A percentile compares a stretch with the other conserved stretches of the same genome.
phyloP scores from a whole-genome alignment of 768 basidiomycete genomes.

The Lyophyllum shimeji region DNA sequence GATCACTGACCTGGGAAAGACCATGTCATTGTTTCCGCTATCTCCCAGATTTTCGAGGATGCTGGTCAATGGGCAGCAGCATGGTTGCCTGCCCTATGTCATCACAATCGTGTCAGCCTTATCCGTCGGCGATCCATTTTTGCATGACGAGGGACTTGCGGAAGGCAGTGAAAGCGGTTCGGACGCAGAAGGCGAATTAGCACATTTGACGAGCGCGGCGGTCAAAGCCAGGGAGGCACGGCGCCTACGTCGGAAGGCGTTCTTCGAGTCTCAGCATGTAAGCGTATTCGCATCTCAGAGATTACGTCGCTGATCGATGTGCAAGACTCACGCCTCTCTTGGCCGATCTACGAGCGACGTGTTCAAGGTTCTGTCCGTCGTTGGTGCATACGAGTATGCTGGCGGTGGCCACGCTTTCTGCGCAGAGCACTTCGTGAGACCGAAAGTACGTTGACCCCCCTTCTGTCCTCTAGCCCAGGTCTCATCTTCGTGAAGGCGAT shows the following conservation, averaged over 20 bases:
- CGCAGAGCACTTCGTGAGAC: slow-evolving; percentile 82
- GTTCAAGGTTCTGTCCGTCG: slow-evolving; percentile 87
- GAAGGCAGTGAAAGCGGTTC: slow-evolving; percentile 39
- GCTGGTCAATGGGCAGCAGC: slow-evolving; percentile 90
- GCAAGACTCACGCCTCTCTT: slow-evolving; percentile 73
- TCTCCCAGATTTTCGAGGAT: slow-evolving; percentile 95
- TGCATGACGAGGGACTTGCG: slow-evolving; percentile 73
- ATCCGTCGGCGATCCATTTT: slow-evolving; percentile 94
- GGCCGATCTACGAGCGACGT: slow-evolving; percentile 83
- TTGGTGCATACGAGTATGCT: slow-evolving; percentile 94
- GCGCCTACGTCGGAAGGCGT: slow-evolving; percentile 67
- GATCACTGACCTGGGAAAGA: slow-evolving; percentile 87
- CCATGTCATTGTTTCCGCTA: slow-evolving; percentile 93
- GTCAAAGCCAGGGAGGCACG: slow-evolving; percentile 55
- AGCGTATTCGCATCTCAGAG: slow-evolving; percentile 12
- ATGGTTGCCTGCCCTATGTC: slow-evolving; percentile 80
- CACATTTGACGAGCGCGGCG: slow-evolving; percentile 46
- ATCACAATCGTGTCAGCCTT: slow-evolving; percentile 89
- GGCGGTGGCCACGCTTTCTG: slow-evolving; percentile 84
- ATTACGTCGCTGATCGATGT: not conserved
- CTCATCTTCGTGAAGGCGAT: slow-evolving; percentile 63
- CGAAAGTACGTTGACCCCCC: slow-evolving; percentile 57
- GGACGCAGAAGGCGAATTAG: slow-evolving; percentile 31
- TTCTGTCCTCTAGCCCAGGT: not conserved
- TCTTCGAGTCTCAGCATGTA: slow-evolving; percentile 82